These are phyloP conservation scores for Fusarium multiceps DNA, from an alignment of 2,329 filamentous ascomycete genomes.

Conservation along the genomic window DNA sequence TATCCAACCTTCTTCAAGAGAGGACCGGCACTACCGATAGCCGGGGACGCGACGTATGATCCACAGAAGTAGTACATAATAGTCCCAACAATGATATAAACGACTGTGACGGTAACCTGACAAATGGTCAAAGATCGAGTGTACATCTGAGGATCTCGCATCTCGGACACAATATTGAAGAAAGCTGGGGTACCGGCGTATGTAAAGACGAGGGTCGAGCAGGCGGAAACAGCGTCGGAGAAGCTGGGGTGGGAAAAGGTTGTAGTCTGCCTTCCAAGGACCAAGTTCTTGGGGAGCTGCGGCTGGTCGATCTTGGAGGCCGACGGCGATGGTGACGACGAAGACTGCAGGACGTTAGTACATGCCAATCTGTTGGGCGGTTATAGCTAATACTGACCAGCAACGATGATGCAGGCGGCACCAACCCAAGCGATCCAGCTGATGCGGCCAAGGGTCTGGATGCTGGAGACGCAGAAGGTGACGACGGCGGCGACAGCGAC, in stretches of 20 bases:
- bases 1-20: constrained; percentile 58
- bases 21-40: constrained; percentile 57
- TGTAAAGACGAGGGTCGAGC: constrained; percentile 52
- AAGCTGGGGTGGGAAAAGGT: constrained; percentile 49
- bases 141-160: constrained; percentile 48
- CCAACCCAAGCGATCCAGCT: constrained; percentile 49
- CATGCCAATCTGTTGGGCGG: too few relatives aligned
- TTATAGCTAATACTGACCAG: too few relatives aligned
- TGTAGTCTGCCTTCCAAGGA: constrained; percentile 48
- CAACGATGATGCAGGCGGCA: constrained; percentile 15
- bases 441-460: constrained; percentile 47
- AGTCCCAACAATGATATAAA: constrained; percentile 49
- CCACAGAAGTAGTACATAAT: constrained; percentile 61
- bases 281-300: constrained; percentile 25
- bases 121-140: constrained; percentile 44
- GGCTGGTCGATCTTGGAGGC: constrained; percentile 32
- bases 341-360: constrained; percentile 17
- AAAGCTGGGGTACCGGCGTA: constrained; percentile 53
- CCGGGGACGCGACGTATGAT: constrained; percentile 59
- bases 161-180: constrained; percentile 49
- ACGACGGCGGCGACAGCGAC: constrained; percentile 51
- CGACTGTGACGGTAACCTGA: constrained; percentile 46
- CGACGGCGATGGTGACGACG: constrained; percentile 36
- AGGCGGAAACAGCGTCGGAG: constrained; percentile 47
- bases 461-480: constrained; percentile 46